Conservation (phyloP, 805 yeast genomes). For the Yarrowia sp. region DNA sequence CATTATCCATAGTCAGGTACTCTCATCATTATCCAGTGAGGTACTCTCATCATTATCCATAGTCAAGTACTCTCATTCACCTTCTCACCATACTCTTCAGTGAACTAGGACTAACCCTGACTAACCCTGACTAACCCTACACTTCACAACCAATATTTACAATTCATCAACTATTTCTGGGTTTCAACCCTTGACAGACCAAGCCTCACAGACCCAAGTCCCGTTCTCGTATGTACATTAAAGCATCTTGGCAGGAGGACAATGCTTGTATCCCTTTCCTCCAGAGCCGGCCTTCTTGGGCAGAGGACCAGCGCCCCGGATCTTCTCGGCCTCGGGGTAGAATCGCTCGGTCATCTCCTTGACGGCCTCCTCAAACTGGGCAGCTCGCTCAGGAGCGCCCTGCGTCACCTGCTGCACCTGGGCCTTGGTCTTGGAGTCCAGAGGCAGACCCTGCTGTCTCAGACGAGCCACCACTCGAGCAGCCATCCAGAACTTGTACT, state of each 20-base stretch:
- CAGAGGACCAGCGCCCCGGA: constrained; percentile 24
- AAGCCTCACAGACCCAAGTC: too few species aligned
- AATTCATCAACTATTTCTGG: constrained; percentile 13
- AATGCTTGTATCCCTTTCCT: constrained; percentile 23
- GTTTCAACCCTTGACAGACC: too few species aligned
- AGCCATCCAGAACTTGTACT: constrained; percentile 74
- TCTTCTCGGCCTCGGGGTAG: constrained; percentile 46
- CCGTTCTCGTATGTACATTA: constrained; percentile 23
- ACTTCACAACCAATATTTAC: constrained; percentile 2
- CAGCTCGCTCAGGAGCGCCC: constrained; percentile 59
- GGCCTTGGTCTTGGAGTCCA: constrained; percentile 60
- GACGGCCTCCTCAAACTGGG: constrained; percentile 66
- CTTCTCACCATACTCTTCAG: too few species aligned
- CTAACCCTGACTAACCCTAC: too few species aligned
- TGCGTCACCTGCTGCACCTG: constrained; percentile 62
- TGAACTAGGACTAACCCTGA: too few species aligned
- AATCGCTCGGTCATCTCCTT: constrained; percentile 59
- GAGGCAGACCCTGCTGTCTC: constrained; percentile 63
- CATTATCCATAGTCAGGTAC: too few species aligned
- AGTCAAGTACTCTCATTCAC: too few species aligned
- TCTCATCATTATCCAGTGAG: too few species aligned
- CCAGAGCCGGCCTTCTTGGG: constrained; percentile 5
- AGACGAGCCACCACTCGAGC: constrained; percentile 88
- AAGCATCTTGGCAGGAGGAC: constrained; percentile 30
- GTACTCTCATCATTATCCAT: too few species aligned